Base-by-base conservation (phyloP, 305 asterid genomes). In the Fraxinus paxiana region DNA sequence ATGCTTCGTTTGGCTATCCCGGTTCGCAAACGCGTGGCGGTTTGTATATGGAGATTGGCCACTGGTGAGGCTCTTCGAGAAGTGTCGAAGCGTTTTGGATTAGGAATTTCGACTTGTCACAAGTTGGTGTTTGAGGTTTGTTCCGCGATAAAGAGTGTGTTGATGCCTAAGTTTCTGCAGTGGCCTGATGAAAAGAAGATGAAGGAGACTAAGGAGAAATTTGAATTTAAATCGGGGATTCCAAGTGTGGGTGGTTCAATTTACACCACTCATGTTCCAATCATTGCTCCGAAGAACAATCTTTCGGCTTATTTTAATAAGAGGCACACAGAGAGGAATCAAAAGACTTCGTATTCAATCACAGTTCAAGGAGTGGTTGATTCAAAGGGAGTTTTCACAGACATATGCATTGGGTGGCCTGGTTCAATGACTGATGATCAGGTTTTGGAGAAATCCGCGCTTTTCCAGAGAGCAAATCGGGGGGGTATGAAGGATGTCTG, bases 91-190 rank as follows among this genome's bases (percentile, higher is more conserved):
- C 86, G 92, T 1, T 93, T 93, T 73, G 98, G 98, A 17, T 35
- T 93, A 2, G 98, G 98, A 1, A 93, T 93, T 17, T 93, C 98
- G 4, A 93, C 98, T 76, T 93, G 98, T 80, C 98, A 93, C 35
- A 93, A 93, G 83, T 84, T 93, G 1, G 92, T 93, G 2, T 92
- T 93, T 1, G 97, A 93, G 77, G 98, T 92, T 10, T 93, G 94
- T 82, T 75, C 92, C 0, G 98, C 98, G 0, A 92, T 93, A 3
- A 85, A 65, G 26, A 82, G 80, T 3, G 91, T 90, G 0, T 76
- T 93, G 3, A 93, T 92, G 97, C 92, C 90, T 0, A 91, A 92
- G 79, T 90, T 82, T 79, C 54, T 93, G 26, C 91, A 85, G 6
- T 93, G 98, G 98, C 97, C 98, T 4, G 90, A 92, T 9, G 89